These are phyloP conservation scores for Sporothrix dimorphospora DNA, from an alignment of 2,329 filamentous ascomycete genomes.

Conservation along the genomic window DNA sequence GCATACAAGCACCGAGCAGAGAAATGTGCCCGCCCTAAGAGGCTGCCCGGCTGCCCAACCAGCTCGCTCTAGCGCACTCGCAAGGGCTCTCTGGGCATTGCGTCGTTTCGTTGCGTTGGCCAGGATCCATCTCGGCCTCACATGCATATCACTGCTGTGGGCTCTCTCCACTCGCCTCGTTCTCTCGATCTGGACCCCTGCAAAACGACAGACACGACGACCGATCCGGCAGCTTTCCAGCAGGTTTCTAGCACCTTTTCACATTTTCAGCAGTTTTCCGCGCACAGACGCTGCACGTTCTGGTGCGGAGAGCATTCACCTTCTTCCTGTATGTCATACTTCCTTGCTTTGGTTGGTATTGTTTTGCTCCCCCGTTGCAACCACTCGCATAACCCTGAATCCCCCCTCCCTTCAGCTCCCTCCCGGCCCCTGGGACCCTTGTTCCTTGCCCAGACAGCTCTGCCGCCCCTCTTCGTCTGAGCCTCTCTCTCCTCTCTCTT, in stretches of 20 bases:
- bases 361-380: neutral
- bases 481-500: neutral
- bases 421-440: constrained; percentile 6
- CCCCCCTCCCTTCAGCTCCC: neutral
- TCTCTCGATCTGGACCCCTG: constrained; percentile 7
- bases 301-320: neutral
- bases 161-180: constrained; percentile 10
- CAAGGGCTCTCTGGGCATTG: neutral
- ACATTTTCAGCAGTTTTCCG: neutral
- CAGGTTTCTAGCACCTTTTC: neutral
- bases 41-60: neutral
- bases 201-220: neutral
- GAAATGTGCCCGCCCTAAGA: no score
- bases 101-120: neutral
- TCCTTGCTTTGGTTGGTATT: neutral
- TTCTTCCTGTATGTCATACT: neutral
- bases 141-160: constrained; percentile 22
- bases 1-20: no score
- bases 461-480: neutral
- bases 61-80: neutral
- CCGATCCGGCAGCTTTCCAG: constrained; percentile 8
- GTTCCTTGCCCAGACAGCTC: neutral
- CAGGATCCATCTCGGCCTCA: constrained; percentile 18
- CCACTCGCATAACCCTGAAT: constrained; percentile 7
- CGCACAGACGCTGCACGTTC: no score